Evolutionary conservation across 768 basidiomycete species (phyloP).

Genomic region (Pisolithus orientalis): DNA sequence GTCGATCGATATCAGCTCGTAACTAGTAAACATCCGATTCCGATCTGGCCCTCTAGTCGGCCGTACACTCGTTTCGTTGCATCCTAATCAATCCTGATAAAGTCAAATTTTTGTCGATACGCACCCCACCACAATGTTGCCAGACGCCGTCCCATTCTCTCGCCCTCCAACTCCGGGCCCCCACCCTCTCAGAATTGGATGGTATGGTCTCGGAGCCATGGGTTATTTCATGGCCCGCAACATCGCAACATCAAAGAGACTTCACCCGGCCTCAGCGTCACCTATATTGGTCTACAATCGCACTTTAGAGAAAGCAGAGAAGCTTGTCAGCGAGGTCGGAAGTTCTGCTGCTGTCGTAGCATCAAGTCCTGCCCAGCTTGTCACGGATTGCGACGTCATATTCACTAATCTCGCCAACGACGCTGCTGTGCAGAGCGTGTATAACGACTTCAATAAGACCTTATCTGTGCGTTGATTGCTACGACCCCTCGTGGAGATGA

Average conservation of each 20-base stretch:
- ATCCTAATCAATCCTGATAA: too few species aligned
- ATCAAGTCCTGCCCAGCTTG: conserved; percentile 51
- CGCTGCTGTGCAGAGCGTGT: conserved; percentile 58
- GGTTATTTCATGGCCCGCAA: conserved; percentile 76
- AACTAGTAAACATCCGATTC: too few species aligned
- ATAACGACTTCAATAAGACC: conserved; percentile 50
- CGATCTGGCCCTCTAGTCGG: too few species aligned
- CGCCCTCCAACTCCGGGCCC: conserved; percentile 48
- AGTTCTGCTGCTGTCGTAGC: conserved; percentile 50
- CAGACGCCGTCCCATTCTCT: conserved; percentile 43
- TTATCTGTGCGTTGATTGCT: conserved; percentile 40
- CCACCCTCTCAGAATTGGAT: conserved; percentile 37
- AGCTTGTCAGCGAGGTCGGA: conserved; percentile 52
- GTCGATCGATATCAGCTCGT: too few species aligned
- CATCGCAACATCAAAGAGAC: conserved; percentile 50
- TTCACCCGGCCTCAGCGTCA: conserved; percentile 30
- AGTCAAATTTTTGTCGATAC: neutral
- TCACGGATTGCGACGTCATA: conserved; percentile 63
- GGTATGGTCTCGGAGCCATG: conserved; percentile 55
- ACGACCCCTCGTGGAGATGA: neutral
- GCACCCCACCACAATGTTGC: conserved; percentile 6
- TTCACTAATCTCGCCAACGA: conserved; percentile 73
- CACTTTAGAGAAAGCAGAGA: conserved; percentile 52
- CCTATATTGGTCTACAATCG: conserved; percentile 77
- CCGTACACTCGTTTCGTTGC: too few species aligned